phyloP scores from a whole-genome alignment of 495 filamentous ascomycete genomes.

The Lasiosphaeriaceae sp. region DNA sequence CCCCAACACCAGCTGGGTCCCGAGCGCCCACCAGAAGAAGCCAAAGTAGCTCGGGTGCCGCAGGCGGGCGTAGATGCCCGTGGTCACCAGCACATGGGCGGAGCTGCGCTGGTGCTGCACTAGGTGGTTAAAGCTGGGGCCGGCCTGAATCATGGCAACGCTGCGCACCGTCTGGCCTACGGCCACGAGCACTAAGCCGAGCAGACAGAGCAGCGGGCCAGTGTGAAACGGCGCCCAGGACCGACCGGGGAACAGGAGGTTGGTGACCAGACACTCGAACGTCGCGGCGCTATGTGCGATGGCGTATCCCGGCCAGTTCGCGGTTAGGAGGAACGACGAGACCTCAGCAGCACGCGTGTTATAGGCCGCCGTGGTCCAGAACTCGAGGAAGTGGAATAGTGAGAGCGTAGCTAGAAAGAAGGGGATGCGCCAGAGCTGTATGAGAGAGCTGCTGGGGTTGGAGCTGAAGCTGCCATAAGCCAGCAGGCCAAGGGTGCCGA shows the following conservation, averaged over 20 bases:
- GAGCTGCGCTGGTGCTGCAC: constrained; percentile 64
- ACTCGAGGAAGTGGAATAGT: constrained; percentile 95
- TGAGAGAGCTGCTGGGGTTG: constrained; percentile 12
- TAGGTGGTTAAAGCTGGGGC: constrained; percentile 86
- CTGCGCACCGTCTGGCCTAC: constrained; percentile 71
- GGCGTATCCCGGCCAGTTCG: constrained; percentile 81
- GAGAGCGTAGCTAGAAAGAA: constrained; percentile 75
- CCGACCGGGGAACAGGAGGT: constrained; percentile 54
- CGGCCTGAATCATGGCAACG: constrained; percentile 83
- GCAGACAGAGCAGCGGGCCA: constrained; percentile 32
- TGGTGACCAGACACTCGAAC: constrained; percentile 62
- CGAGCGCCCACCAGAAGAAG: constrained; percentile 97
- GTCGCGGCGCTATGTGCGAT: constrained; percentile 73
- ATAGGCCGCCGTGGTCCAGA: constrained; percentile 77
- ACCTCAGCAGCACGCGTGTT: constrained; percentile 71
- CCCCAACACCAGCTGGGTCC: constrained; percentile 84
- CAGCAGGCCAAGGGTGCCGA: constrained; percentile 40
- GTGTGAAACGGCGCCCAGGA: constrained; percentile 31
- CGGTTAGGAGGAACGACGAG: constrained; percentile 75
- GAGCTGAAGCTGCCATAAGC: constrained; percentile 8
- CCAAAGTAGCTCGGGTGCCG: constrained; percentile 94
- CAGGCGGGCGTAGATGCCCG: constrained; percentile 58
- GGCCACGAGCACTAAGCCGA: constrained; percentile 61
- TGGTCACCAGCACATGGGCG: constrained; percentile 73
- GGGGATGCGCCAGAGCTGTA: constrained; percentile 73